phyloP scores from a whole-genome alignment of 2,329 filamentous ascomycete species.

The Fusarium sp. region DNA sequence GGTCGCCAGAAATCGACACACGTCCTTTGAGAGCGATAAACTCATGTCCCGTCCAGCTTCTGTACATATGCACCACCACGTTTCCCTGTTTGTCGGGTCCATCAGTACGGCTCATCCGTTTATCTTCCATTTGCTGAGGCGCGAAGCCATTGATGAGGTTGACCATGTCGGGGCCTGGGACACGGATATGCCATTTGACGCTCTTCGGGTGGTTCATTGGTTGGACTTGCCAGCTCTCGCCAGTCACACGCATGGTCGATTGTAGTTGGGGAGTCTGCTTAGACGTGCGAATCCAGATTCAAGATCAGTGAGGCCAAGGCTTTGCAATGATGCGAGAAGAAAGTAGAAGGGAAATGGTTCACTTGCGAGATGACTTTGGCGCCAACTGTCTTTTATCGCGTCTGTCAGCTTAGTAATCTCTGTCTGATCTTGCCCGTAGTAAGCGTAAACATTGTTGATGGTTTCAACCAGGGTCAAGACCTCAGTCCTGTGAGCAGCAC shows the following conservation, averaged over 20 bases:
- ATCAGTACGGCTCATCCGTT: slow-evolving; percentile 9
- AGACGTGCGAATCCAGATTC: neutral
- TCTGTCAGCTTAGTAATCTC: slow-evolving; percentile 1
- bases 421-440: no score
- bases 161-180: slow-evolving; percentile 20
- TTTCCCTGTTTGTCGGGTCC: slow-evolving; percentile 17
- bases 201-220: slow-evolving; percentile 4
- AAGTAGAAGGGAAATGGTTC: neutral
- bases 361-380: neutral
- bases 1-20: neutral
- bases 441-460: no score
- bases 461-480: no score
- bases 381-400: neutral
- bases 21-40: slow-evolving; percentile 9
- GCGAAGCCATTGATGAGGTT: slow-evolving; percentile 22
- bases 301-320: fast-evolving
- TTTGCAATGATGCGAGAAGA: no score
- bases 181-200: slow-evolving; percentile 11
- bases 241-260: neutral
- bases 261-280: neutral
- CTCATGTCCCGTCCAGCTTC: slow-evolving; percentile 23
- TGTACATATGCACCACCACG: slow-evolving; percentile 14
- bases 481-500: no score
- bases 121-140: slow-evolving; percentile 26
- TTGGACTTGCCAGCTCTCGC: neutral